These are phyloP conservation scores for Colletotrichum sp. DNA, from an alignment of 2,329 filamentous ascomycete genomes.

Conservation along the genomic window DNA sequence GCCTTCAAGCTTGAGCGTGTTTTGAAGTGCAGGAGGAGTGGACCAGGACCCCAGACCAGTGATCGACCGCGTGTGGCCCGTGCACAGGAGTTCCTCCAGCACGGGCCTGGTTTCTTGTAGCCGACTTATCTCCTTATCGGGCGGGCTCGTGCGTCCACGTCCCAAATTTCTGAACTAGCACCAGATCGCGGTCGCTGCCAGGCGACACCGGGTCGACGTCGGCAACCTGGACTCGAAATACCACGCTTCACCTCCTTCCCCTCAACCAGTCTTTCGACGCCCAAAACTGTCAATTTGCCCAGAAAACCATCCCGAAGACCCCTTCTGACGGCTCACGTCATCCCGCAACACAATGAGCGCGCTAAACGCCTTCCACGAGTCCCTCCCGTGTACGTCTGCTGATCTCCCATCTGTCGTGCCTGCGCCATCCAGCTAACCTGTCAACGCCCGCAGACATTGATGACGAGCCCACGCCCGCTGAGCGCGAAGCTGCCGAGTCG, in stretches of 20 bases:
- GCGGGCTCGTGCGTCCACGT: conserved; percentile 3
- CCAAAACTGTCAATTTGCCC: not conserved
- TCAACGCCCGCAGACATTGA: conserved; percentile 74
- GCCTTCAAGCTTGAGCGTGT: not conserved
- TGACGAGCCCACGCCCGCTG: conserved; percentile 64
- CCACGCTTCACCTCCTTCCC: not conserved
- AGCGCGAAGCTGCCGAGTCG: conserved; percentile 69
- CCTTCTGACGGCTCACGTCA: not conserved
- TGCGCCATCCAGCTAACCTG: not conserved
- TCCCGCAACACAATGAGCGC: conserved; percentile 26
- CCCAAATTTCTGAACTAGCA: conserved; percentile 9
- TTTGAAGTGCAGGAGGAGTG: not conserved
- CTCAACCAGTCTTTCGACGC: not conserved
- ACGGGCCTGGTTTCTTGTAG: conserved; percentile 5
- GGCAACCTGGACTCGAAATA: not conserved
- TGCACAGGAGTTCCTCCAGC: not conserved
- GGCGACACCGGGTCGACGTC: not conserved
- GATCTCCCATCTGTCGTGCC: conserved; percentile 1
- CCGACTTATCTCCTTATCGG: conserved; percentile 15
- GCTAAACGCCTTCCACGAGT: conserved; percentile 67
- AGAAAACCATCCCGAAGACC: not conserved
- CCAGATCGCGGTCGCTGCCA: not conserved
- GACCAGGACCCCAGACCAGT: conserved; percentile 1
- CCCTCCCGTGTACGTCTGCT: conserved; percentile 72
- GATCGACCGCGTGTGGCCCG: conserved; percentile 7